Conservation (phyloP, 306 rosid species). For the Dryas octopetala region DNA sequence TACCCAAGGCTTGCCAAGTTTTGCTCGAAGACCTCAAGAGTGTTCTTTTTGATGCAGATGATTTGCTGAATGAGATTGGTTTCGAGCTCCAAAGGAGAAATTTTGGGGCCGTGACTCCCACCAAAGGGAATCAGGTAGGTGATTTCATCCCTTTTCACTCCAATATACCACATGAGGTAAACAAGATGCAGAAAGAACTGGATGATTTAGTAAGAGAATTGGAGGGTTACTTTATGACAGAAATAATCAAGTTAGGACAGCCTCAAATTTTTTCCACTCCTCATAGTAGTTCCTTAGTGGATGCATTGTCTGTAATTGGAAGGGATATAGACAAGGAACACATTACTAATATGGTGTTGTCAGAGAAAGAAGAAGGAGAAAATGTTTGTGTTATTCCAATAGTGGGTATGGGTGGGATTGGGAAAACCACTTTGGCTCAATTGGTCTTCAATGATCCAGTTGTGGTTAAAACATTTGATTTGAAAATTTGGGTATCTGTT, state of each 20-base stretch:
- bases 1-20: background rate
- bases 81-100: background rate
- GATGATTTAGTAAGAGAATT: background rate
- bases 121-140: background rate
- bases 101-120: background rate
- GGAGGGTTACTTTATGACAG: background rate
- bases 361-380: background rate
- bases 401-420: constrained; percentile 8
- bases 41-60: background rate
- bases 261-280: background rate
- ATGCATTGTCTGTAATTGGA: background rate
- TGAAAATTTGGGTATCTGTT: constrained; percentile 6
- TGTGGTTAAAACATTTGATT: background rate
- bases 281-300: background rate
- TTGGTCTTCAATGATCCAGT: background rate
- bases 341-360: background rate
- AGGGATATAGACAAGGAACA: background rate
- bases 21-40: background rate
- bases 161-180: background rate
- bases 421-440: constrained; percentile 8
- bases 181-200: background rate
- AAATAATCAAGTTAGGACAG: background rate
- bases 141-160: background rate
- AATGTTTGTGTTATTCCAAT: constrained; percentile 3
- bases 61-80: background rate